Base-by-base conservation (phyloP, 148 eudicot genomes). In the Spergularia marina region DNA sequence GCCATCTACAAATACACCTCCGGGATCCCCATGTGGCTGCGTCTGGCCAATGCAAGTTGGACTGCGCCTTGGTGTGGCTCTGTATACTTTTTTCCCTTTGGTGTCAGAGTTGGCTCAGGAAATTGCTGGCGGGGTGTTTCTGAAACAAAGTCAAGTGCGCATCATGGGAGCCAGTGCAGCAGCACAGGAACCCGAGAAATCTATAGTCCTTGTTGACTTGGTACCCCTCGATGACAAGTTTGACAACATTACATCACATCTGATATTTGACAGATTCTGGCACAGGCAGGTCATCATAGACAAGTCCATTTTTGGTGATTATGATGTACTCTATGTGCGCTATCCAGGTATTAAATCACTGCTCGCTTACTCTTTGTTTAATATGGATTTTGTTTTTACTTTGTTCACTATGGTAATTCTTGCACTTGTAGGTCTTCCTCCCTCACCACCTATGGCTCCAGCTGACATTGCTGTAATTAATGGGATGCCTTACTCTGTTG, bases 111-210 rank as follows among this genome's bases (percentile, higher is more conserved):
- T 93, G 72, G 89, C 96, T 13, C 63, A 75, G 70, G 98, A 91
- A 87, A 76, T 93, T 74, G 87, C 94, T 65, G 73, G 77, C 6
- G 98, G 94, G 49, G 82, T 83, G 5, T 88, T 86, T 75, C 72
- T 93, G 84, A 87, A 84, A 61, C 89, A 68, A 82, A 87, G 89
- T 77, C 96, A 93, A 88, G 96, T 93, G 70, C 93, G 93, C 14
- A 86, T 93, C 60, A 88, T 93, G 96, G 98, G 98, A 82, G 98
- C 98, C 77, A 88, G 87, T 83, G 88, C 88, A 40, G 91, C 89
- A 44, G 80, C 65, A 64, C 84, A 86, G 64, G 77, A 87, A 77
- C 87, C 90, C 15, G 94, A 89, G 41, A 91, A 90, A 68, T 91
- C 98, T 17, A 80, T 85, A 53, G 89, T 89, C 76, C 89, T 89